A percentile compares a stretch with the other conserved stretches of the same genome.
phyloP scores from a whole-genome alignment of 345 rosid genomes.

The Ricinus communis region DNA sequence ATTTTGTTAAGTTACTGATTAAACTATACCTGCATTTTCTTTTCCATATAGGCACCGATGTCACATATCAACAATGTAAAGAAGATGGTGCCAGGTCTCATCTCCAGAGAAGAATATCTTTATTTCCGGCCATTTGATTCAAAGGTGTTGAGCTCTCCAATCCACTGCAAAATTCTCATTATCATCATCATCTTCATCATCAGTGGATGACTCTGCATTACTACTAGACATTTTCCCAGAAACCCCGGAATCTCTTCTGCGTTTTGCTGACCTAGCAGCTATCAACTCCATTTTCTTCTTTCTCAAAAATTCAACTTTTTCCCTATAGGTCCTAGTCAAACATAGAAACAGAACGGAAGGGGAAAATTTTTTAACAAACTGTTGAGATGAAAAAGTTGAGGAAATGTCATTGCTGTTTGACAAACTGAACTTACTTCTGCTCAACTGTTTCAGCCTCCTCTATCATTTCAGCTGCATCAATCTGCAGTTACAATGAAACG shows the following conservation, averaged over 20 bases:
- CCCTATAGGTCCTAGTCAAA: conserved; percentile 47
- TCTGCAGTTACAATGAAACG: conserved; percentile 39
- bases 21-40: not conserved
- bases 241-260: conserved; percentile 39
- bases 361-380: not conserved
- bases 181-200: conserved; percentile 44
- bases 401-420: not conserved
- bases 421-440: conserved; percentile 59
- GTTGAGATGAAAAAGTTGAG: not conserved
- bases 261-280: conserved; percentile 62
- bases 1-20: not conserved
- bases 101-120: not conserved
- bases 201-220: conserved; percentile 58
- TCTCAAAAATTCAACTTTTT: conserved; percentile 65
- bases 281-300: conserved; percentile 67
- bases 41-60: not conserved
- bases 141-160: conserved; percentile 96
- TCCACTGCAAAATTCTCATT: conserved; percentile 72
- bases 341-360: not conserved
- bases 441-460: conserved; percentile 84
- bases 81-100: not conserved
- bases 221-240: conserved; percentile 30
- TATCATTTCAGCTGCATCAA: conserved; percentile 93
- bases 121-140: conserved; percentile 16
- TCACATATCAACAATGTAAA: not conserved